These are phyloP conservation scores for Sclerotiophoma versabilis DNA, from an alignment of 2,329 filamentous ascomycete genomes.

Conservation along the genomic window DNA sequence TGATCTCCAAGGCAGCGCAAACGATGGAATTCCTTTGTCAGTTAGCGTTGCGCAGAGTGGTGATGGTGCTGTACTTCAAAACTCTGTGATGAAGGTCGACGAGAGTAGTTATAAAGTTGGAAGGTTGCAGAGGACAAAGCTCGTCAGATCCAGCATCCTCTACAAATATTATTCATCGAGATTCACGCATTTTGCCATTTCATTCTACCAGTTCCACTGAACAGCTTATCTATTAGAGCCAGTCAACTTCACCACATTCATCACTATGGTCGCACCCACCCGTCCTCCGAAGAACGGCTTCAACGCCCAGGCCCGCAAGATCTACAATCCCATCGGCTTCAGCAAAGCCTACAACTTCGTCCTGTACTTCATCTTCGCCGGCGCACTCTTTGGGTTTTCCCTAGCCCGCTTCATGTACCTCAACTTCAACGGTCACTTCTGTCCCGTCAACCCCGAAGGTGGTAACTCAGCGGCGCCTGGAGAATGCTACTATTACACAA, in stretches of 20 bases:
- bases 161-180: not conserved
- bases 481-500: constrained; percentile 55
- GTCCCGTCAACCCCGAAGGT: constrained; percentile 7
- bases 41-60: constrained; percentile 1
- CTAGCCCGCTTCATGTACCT: constrained; percentile 60
- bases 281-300: constrained; percentile 16
- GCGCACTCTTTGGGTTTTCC: constrained; percentile 44
- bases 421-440: constrained; percentile 50
- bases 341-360: constrained; percentile 64
- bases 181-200: too few species aligned
- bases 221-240: too few species aligned
- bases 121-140: not conserved
- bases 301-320: constrained; percentile 19
- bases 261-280: not conserved
- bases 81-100: not conserved
- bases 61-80: not conserved
- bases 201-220: too few species aligned
- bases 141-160: not conserved
- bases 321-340: constrained; percentile 60
- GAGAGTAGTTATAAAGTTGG: not conserved
- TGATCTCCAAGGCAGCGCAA: not conserved
- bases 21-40: constrained; percentile 7
- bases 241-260: not conserved
- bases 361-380: constrained; percentile 52
- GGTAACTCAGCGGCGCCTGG: constrained; percentile 47